These are phyloP conservation scores for Elaphomyces granulatus DNA, from an alignment of 495 filamentous ascomycete genomes.

Conservation along the genomic window DNA sequence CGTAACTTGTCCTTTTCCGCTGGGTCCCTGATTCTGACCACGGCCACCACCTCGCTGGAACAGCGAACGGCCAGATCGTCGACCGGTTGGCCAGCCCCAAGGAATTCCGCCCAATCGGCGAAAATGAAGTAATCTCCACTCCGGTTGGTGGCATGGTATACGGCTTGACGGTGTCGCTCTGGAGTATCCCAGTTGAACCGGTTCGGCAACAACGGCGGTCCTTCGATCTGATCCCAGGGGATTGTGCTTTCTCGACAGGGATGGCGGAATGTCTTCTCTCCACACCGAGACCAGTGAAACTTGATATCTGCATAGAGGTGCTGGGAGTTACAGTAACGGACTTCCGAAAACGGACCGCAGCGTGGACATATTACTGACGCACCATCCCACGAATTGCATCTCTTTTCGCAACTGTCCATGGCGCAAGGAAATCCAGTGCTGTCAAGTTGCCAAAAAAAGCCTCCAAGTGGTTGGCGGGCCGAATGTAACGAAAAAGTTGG, in stretches of 20 bases:
- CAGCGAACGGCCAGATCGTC: conserved; percentile 9
- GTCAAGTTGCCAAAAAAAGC: conserved; percentile 10
- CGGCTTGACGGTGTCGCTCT: conserved; percentile 24
- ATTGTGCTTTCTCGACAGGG: conserved; percentile 11
- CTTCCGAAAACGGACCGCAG: conserved; percentile 29
- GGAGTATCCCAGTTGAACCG: conserved; percentile 17
- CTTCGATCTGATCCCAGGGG: conserved; percentile 6
- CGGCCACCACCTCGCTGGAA: conserved; percentile 10
- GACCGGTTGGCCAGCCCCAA: conserved; percentile 5
- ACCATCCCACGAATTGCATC: conserved; percentile 38
- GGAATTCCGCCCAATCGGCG: conserved; percentile 13
- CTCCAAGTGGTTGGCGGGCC: too few species aligned
- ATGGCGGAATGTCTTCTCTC: conserved; percentile 7
- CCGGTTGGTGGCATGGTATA: conserved; percentile 17
- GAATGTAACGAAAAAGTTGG: too few species aligned
- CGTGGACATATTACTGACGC: conserved; percentile 24
- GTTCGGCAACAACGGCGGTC: conserved; percentile 17
- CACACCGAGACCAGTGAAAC: conserved; percentile 23
- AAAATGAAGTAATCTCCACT: conserved; percentile 31
- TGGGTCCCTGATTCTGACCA: conserved; percentile 13
- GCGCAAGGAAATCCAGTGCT: conserved; percentile 17
- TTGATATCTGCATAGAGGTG: conserved; percentile 24
- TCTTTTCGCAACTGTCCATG: conserved; percentile 20
- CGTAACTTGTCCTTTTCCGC: conserved; percentile 24
- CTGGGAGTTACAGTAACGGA: conserved; percentile 28